These are phyloP conservation scores for Penicillium longicatenatum DNA, from an alignment of 495 filamentous ascomycete genomes.

Conservation along the genomic window DNA sequence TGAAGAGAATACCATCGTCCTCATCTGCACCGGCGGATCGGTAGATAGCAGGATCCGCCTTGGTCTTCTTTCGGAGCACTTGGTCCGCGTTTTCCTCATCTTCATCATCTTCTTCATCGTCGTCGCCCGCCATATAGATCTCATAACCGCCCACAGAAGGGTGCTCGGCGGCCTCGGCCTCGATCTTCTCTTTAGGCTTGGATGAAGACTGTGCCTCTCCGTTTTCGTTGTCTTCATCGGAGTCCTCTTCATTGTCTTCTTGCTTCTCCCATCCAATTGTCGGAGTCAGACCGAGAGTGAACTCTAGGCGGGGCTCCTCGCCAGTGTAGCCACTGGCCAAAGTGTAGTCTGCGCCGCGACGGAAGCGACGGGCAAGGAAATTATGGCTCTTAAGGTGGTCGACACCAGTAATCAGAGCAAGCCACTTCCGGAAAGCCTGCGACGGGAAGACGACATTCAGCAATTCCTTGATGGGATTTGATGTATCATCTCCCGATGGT, in stretches of 20 bases:
- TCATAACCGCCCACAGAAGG: slow-evolving; percentile 78
- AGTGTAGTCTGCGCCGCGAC: slow-evolving; percentile 86
- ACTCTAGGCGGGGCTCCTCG: slow-evolving; percentile 79
- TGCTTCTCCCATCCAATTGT: slow-evolving; percentile 80
- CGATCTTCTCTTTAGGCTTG: slow-evolving; percentile 29
- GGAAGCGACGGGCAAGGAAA: slow-evolving; percentile 78
- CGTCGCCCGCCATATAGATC: slow-evolving; percentile 88
- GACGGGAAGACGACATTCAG: slow-evolving; percentile 79
- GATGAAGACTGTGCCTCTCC: slow-evolving; percentile 12
- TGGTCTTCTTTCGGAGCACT: slow-evolving; percentile 34
- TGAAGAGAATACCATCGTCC: slow-evolving; percentile 90
- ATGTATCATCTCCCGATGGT: slow-evolving; percentile 33
- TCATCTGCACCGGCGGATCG: slow-evolving; percentile 69
- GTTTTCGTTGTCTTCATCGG: slow-evolving; percentile 22
- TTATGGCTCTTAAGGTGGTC: slow-evolving; percentile 61
- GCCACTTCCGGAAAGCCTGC: slow-evolving; percentile 86
- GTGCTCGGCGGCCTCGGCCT: slow-evolving; percentile 46
- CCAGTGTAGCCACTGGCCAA: slow-evolving; percentile 80
- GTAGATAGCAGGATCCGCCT: slow-evolving; percentile 81
- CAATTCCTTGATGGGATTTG: slow-evolving; percentile 71
- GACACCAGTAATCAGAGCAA: slow-evolving; percentile 76
- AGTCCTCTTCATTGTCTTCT: slow-evolving; percentile 45
- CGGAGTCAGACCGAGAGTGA: slow-evolving; percentile 82
- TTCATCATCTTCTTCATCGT: slow-evolving; percentile 61
- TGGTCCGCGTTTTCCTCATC: slow-evolving; percentile 33